These are phyloP conservation scores for Trichomonas gallinae DNA, from an alignment of 208 protist species.

Conservation along the genomic window DNA sequence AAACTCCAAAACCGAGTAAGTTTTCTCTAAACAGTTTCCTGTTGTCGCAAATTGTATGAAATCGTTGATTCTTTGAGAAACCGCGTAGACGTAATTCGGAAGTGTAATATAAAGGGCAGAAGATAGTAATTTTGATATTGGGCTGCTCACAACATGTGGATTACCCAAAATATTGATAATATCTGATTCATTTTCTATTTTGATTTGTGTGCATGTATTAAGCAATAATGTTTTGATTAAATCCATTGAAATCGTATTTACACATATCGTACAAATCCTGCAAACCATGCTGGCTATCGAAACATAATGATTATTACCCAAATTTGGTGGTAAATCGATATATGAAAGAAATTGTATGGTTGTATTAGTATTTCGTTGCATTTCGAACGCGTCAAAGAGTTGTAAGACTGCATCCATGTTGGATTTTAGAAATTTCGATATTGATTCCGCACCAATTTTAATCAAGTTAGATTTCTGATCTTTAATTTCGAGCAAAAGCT, in stretches of 20 bases:
- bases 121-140: background rate
- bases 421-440: background rate
- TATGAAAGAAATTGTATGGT: background rate
- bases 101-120: background rate
- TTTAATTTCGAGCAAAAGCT: background rate
- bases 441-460: background rate
- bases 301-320: background rate
- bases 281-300: background rate
- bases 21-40: background rate
- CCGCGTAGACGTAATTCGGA: background rate
- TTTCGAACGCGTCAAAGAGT: background rate
- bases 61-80: background rate
- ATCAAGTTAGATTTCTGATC: background rate
- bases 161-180: background rate
- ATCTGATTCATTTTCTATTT: background rate
- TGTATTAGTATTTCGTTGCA: background rate
- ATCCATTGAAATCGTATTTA: background rate
- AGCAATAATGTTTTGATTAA: background rate
- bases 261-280: background rate
- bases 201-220: background rate
- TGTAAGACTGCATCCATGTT: background rate
- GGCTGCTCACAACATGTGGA: background rate
- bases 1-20: background rate
- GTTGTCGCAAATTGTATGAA: background rate
- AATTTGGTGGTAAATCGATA: background rate